Percentiles rank a stretch among this genome's conserved stretches.
phyloP scores from a whole-genome alignment of 495 filamentous ascomycete species.

The Clohesyomyces aquaticus region DNA sequence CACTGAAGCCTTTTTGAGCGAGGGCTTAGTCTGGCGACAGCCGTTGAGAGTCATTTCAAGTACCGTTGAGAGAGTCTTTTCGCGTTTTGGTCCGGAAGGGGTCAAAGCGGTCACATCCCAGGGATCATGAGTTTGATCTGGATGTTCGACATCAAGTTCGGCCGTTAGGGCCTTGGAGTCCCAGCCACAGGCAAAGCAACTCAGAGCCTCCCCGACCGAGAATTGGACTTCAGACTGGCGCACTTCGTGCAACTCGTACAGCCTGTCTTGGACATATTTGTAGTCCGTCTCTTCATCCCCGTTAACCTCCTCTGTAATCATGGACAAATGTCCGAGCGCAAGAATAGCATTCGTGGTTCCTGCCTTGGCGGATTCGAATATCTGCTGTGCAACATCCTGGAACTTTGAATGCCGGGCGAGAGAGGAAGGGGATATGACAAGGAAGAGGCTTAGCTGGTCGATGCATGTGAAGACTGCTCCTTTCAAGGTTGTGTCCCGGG shows the following conservation, averaged over 20 bases:
- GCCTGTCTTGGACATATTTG: conserved; percentile 57
- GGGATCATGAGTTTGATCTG: conserved; percentile 28
- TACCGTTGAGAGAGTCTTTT: conserved; percentile 56
- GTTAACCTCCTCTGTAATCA: conserved; percentile 55
- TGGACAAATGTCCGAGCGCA: conserved; percentile 68
- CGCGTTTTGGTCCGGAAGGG: conserved; percentile 44
- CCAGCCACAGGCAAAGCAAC: conserved; percentile 78
- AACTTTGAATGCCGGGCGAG: conserved; percentile 49
- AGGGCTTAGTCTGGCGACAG: conserved; percentile 81
- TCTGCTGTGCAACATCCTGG: conserved; percentile 58
- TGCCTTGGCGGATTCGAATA: conserved; percentile 69
- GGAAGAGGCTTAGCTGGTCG: conserved; percentile 75
- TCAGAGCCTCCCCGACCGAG: conserved; percentile 81
- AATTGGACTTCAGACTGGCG: conserved; percentile 86
- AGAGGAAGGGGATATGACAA: conserved; percentile 53
- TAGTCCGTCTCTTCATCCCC: conserved; percentile 43
- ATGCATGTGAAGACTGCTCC: conserved; percentile 67
- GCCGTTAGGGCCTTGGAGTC: conserved; percentile 63
- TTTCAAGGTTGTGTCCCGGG: conserved; percentile 60
- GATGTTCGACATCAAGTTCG: conserved; percentile 65
- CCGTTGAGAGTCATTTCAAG: conserved; percentile 71
- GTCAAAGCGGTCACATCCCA: conserved; percentile 22
- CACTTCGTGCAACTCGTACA: conserved; percentile 79
- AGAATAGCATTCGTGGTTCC: conserved; percentile 81
- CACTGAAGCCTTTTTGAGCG: conserved; percentile 81